phyloP scores from a whole-genome alignment of 2,329 filamentous ascomycete genomes.

The Pseudogymnoascus sp. region DNA sequence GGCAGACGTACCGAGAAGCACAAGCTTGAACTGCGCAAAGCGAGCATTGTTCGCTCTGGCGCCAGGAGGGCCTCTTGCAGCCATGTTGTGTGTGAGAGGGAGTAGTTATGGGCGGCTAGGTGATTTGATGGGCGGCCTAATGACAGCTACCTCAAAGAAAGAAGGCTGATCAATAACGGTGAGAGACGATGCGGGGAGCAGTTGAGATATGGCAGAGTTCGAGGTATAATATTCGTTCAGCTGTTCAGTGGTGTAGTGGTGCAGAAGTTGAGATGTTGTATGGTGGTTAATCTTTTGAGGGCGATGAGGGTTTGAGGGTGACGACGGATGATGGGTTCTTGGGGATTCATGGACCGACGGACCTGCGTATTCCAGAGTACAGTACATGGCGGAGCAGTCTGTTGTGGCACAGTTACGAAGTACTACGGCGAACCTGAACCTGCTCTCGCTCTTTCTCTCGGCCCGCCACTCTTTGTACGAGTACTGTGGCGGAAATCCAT shows the following conservation, averaged over 20 bases:
- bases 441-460: not conserved
- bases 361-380: not conserved
- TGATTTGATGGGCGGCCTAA: not conserved
- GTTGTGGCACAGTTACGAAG: not conserved
- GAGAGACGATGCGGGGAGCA: not conserved
- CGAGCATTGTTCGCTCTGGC: conserved; percentile 64
- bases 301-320: not conserved
- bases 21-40: conserved; percentile 98
- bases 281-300: conserved; percentile 6
- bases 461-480: not conserved
- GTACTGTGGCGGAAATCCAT: not conserved
- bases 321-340: conserved; percentile 1
- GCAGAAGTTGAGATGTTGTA: not conserved
- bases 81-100: conserved; percentile 48
- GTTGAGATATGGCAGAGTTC: not conserved
- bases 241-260: conserved; percentile 2
- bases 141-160: not conserved
- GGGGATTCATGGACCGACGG: not conserved
- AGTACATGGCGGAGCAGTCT: not conserved
- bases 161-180: not conserved
- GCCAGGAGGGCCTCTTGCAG: conserved; percentile 64
- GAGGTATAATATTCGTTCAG: not conserved
- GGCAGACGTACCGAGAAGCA: conserved; percentile 70
- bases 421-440: not conserved
- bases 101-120: not conserved